phyloP scores from a whole-genome alignment of 2,329 filamentous ascomycete species.

The Fusarium dlaminii region DNA sequence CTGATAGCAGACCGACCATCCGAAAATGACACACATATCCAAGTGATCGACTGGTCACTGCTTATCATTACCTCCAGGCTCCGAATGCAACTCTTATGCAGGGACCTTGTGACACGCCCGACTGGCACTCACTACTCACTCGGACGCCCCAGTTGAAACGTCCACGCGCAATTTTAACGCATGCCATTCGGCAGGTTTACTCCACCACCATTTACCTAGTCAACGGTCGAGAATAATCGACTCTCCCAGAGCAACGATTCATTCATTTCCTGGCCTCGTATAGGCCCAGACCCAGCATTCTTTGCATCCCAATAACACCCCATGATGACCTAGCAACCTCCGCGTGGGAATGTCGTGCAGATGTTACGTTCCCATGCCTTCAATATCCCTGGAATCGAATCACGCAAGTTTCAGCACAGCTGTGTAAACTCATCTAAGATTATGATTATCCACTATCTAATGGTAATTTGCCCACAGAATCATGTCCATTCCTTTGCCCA shows the following conservation, averaged over 20 bases:
- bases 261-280: neutral
- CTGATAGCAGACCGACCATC: neutral
- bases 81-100: constrained; percentile 6
- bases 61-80: neutral
- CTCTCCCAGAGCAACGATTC: constrained; percentile 1
- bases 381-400: neutral
- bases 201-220: neutral
- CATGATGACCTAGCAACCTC: neutral
- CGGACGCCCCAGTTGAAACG: neutral
- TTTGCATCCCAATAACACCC: neutral
- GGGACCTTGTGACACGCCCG: constrained; percentile 22
- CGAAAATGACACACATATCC: neutral
- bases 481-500: constrained; percentile 17
- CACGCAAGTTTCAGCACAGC: neutral
- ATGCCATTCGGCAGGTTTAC: constrained; percentile 14
- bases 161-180: constrained; percentile 29
- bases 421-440: constrained; percentile 17
- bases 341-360: constrained; percentile 20
- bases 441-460: constrained; percentile 32
- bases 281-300: constrained; percentile 1
- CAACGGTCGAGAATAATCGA: constrained; percentile 2
- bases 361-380: neutral
- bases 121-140: neutral
- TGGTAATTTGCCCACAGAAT: constrained; percentile 20
- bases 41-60: neutral